phyloP scores from a whole-genome alignment of 2,329 filamentous ascomycete species.

The Colletotrichum somersetense region DNA sequence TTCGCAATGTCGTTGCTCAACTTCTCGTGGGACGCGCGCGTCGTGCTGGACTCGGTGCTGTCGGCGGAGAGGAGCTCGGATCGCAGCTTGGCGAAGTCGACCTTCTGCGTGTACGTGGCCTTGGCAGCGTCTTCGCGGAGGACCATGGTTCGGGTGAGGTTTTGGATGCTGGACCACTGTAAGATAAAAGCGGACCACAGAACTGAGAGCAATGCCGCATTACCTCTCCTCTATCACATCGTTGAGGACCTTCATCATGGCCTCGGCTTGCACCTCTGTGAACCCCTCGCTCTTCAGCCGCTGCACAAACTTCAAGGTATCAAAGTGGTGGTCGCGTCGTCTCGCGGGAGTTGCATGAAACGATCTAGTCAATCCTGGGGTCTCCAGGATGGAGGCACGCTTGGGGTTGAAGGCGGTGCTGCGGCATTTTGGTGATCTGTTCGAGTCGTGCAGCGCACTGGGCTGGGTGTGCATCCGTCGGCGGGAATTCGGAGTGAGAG shows the following conservation, averaged over 20 bases:
- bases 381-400: constrained; percentile 45
- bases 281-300: constrained; percentile 91
- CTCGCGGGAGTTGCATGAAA: constrained; percentile 78
- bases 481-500: constrained; percentile 41
- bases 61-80: constrained; percentile 94
- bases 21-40: constrained; percentile 89
- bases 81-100: constrained; percentile 97
- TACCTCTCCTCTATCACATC: constrained; percentile 97
- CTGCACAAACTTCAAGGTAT: constrained; percentile 97
- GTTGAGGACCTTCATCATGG: constrained; percentile 98
- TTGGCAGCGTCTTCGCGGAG: constrained; percentile 92
- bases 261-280: constrained; percentile 92
- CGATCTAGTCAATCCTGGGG: constrained; percentile 54
- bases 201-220: constrained; percentile 24
- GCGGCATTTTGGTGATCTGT: constrained; percentile 35
- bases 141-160: constrained; percentile 97
- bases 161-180: constrained; percentile 79
- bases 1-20: constrained; percentile 96
- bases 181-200: background rate
- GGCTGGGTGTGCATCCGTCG: constrained; percentile 42
- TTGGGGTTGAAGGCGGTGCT: constrained; percentile 10
- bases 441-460: constrained; percentile 46
- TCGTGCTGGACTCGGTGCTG: constrained; percentile 89
- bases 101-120: constrained; percentile 86
- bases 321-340: constrained; percentile 90